Percentiles rank a stretch among this genome's conserved stretches.
Conservation (phyloP, 2,329 filamentous ascomycete genomes). For the Colletotrichum sp. region DNA sequence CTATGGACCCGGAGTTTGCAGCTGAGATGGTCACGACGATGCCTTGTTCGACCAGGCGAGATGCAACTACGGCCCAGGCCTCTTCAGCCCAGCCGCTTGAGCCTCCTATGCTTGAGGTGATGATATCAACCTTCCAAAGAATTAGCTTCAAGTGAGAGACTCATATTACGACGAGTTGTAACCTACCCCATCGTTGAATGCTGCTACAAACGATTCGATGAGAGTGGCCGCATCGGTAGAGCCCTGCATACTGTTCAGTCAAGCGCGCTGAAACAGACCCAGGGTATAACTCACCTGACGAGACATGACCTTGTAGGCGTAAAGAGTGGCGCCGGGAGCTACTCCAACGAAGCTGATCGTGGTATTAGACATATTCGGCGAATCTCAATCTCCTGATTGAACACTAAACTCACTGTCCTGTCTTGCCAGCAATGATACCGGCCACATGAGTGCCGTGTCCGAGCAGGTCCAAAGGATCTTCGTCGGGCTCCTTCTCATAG, state of each 20-base stretch:
- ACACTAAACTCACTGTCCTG: constrained; percentile 5
- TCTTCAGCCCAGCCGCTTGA: constrained; percentile 44
- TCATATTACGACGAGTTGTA: background rate
- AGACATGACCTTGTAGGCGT: constrained; percentile 32
- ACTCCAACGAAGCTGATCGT: constrained; percentile 24
- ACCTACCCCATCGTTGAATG: constrained; percentile 36
- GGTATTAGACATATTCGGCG: background rate
- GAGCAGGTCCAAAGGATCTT: constrained; percentile 28
- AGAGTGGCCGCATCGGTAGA: constrained; percentile 8
- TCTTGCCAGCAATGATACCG: constrained; percentile 33
- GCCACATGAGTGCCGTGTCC: constrained; percentile 35
- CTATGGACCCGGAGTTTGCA: constrained; percentile 54
- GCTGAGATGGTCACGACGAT: constrained; percentile 55
- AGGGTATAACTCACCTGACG: background rate
- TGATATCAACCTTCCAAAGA: constrained; percentile 37
- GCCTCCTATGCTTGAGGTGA: constrained; percentile 44
- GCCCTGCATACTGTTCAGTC: background rate
- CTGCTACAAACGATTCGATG: constrained; percentile 38
- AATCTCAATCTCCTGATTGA: background rate
- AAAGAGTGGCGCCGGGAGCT: constrained; percentile 31
- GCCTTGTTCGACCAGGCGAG: constrained; percentile 47
- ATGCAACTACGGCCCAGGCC: constrained; percentile 46
- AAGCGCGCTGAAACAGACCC: fast-evolving
- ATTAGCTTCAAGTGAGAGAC: background rate
- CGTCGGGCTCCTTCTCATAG: constrained; percentile 33